Conservation (phyloP, 73 alveolate genomes). For the Diophrys appendiculata region DNA sequence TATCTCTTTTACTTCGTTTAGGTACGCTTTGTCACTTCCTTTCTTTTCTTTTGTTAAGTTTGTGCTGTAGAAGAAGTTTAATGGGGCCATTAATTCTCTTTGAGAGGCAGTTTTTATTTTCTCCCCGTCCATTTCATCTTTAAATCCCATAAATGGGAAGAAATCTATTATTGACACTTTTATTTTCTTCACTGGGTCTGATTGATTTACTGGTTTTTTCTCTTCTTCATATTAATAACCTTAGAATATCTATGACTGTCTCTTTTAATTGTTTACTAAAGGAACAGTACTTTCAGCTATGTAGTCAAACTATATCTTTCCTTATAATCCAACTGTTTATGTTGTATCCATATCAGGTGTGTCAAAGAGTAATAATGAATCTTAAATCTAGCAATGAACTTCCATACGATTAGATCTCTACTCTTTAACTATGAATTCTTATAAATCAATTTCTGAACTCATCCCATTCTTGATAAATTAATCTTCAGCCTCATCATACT, state of each 20-base stretch:
- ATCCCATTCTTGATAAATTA: background rate
- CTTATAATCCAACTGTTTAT: background rate
- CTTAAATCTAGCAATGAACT: background rate
- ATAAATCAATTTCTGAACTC: no score
- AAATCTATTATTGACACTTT: background rate
- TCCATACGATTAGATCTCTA: background rate
- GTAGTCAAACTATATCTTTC: background rate
- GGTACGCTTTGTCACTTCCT: background rate
- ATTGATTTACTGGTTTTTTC: background rate
- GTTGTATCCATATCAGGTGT: background rate
- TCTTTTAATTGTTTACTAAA: no score
- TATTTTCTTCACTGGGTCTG: background rate
- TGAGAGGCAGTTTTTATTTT: background rate
- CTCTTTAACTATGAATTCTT: background rate
- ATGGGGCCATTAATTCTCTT: background rate
- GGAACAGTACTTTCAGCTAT: background rate
- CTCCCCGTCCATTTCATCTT: background rate
- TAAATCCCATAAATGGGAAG: background rate
- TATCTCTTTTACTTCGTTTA: background rate
- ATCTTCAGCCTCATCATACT: background rate
- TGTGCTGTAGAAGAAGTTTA: background rate
- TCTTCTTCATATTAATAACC: background rate
- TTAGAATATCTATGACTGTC: no score
- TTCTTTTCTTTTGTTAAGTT: background rate
- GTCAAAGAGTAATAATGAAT: background rate